Percentiles rank a stretch among this genome's conserved stretches.
Conservation (phyloP, 768 basidiomycete species). For the Boletellus ananas region DNA sequence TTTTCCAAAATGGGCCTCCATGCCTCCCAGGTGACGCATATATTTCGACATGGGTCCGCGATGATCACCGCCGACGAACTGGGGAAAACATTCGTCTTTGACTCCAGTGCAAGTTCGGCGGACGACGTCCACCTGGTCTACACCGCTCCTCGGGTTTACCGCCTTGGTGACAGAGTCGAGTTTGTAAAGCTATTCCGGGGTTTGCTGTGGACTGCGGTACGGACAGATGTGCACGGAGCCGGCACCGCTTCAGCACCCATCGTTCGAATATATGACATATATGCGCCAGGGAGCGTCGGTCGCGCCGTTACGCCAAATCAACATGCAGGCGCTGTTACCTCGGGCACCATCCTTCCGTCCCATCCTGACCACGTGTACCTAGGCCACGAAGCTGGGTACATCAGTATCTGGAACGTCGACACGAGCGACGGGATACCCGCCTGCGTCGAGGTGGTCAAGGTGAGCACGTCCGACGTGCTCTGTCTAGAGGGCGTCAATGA, state of each 20-base stretch:
- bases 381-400: constrained; percentile 87
- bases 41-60: constrained; percentile 64
- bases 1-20: constrained; percentile 63
- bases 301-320: constrained; percentile 59
- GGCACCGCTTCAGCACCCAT: constrained; percentile 54
- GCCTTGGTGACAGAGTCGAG: constrained; percentile 78
- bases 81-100: constrained; percentile 79
- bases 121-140: constrained; percentile 44
- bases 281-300: constrained; percentile 53
- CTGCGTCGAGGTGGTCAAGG: constrained; percentile 75
- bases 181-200: constrained; percentile 73
- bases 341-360: constrained; percentile 71
- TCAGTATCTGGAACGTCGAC: constrained; percentile 74
- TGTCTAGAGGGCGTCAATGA: constrained; percentile 81
- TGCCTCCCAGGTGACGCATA: constrained; percentile 58
- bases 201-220: constrained; percentile 77
- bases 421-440: constrained; percentile 53
- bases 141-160: constrained; percentile 52
- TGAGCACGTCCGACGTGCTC: constrained; percentile 77
- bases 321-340: constrained; percentile 77
- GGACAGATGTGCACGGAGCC: constrained; percentile 47
- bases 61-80: constrained; percentile 84
- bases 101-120: constrained; percentile 38
- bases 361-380: constrained; percentile 68
- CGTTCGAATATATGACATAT: constrained; percentile 77